Conservation (phyloP, 768 basidiomycete genomes). For the Tulasnella sp. region DNA sequence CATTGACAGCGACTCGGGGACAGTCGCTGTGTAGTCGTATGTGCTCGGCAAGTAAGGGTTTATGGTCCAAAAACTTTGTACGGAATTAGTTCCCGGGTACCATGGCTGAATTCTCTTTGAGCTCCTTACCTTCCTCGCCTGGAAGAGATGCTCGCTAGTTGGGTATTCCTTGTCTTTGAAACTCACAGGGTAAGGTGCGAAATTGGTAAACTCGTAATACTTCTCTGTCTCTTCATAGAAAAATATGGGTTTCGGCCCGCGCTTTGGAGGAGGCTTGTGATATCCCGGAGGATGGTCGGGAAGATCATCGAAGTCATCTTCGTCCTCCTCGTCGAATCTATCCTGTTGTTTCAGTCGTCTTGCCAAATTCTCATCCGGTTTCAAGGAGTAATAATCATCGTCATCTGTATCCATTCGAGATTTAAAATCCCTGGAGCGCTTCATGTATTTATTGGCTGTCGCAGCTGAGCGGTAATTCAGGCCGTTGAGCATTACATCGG, state of each 20-base stretch:
- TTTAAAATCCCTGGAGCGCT: not conserved
- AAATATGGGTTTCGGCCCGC: not conserved
- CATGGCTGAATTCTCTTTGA: not conserved
- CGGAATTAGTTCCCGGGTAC: not conserved
- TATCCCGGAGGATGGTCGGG: not conserved
- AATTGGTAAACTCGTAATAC: slow-evolving; percentile 11
- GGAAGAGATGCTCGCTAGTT: slow-evolving; percentile 15
- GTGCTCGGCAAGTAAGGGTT: slow-evolving; percentile 22
- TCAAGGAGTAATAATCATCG: not conserved
- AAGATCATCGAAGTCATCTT: not conserved
- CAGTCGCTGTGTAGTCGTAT: slow-evolving; percentile 11
- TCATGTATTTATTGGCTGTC: not conserved
- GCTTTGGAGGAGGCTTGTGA: not conserved
- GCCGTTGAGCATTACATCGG: not conserved
- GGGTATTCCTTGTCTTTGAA: slow-evolving; percentile 2
- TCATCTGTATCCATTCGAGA: not conserved
- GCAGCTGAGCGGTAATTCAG: not conserved
- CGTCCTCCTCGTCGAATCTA: not conserved
- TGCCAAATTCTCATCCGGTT: not conserved
- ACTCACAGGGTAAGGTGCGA: not conserved
- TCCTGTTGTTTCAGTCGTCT: not conserved
- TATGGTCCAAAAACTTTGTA: slow-evolving; percentile 23
- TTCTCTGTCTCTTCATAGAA: not conserved
- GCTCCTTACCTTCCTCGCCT: slow-evolving; percentile 19
- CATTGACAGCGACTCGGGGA: slow-evolving; percentile 14